Percentiles rank a stretch among this genome's conserved stretches.
phyloP scores from a whole-genome alignment of 345 rosid genomes.

The Gossypium thurberi region DNA sequence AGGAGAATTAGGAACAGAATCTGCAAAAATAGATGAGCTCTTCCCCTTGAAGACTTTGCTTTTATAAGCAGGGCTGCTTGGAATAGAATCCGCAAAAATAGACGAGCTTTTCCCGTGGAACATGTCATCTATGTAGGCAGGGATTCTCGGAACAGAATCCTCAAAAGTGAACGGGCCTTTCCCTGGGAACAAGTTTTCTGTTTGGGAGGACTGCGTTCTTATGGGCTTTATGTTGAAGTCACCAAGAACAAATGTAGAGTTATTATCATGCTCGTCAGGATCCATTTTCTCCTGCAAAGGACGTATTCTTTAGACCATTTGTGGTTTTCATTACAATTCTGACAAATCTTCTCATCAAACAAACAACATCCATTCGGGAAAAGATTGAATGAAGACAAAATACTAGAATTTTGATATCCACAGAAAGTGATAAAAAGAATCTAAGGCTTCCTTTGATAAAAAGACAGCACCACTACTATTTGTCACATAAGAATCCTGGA shows the following conservation, averaged over 20 bases:
- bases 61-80: neutral
- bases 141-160: neutral
- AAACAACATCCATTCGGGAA: neutral
- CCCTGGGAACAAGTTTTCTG: neutral
- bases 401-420: neutral
- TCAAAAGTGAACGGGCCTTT: neutral
- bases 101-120: neutral
- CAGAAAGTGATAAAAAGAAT: neutral
- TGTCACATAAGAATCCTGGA: slow-evolving; percentile 32
- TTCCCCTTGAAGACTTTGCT: neutral
- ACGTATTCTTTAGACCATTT: neutral
- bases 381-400: neutral
- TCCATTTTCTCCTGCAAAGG: neutral
- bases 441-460: neutral
- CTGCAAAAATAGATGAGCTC: neutral
- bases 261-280: neutral
- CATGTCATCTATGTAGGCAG: neutral
- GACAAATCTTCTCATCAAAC: neutral
- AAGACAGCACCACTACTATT: slow-evolving; percentile 30
- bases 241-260: neutral
- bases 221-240: slow-evolving; percentile 4
- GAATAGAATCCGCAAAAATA: neutral
- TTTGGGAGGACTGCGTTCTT: neutral
- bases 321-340: neutral
- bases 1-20: neutral